phyloP scores from a whole-genome alignment of 305 asterid species.

The Fraxinus baroniana region DNA sequence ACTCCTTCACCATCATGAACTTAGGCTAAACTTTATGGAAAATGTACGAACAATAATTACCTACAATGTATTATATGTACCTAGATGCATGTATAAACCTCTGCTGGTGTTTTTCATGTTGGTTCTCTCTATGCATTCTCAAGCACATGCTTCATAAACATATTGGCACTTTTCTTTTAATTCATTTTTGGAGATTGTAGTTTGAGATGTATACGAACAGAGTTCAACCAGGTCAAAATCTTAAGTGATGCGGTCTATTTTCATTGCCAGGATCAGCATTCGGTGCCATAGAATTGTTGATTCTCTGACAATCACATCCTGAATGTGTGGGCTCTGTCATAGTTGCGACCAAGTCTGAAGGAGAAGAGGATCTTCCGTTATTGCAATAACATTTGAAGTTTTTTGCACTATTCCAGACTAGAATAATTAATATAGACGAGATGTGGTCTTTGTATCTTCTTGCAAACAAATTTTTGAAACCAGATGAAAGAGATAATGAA shows the following conservation, averaged over 20 bases:
- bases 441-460: conserved; percentile 79
- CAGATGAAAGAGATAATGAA: conserved; percentile 53
- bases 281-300: conserved; percentile 9
- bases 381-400: conserved; percentile 13
- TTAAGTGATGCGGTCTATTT: conserved; percentile 11
- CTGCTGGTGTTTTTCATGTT: background rate
- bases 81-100: background rate
- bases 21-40: background rate
- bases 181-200: background rate
- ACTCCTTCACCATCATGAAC: background rate
- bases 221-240: background rate
- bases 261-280: conserved; percentile 11
- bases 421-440: conserved; percentile 30
- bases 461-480: conserved; percentile 66
- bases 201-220: background rate
- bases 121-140: background rate
- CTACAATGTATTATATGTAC: background rate
- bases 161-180: background rate
- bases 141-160: background rate
- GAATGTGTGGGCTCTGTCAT: conserved; percentile 5
- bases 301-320: conserved; percentile 8
- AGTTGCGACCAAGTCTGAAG: conserved; percentile 7
- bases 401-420: conserved; percentile 4
- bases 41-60: background rate
- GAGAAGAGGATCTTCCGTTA: conserved; percentile 12